phyloP scores from a whole-genome alignment of 2,329 filamentous ascomycete genomes.

The Thermothelomyces thermophilus region DNA sequence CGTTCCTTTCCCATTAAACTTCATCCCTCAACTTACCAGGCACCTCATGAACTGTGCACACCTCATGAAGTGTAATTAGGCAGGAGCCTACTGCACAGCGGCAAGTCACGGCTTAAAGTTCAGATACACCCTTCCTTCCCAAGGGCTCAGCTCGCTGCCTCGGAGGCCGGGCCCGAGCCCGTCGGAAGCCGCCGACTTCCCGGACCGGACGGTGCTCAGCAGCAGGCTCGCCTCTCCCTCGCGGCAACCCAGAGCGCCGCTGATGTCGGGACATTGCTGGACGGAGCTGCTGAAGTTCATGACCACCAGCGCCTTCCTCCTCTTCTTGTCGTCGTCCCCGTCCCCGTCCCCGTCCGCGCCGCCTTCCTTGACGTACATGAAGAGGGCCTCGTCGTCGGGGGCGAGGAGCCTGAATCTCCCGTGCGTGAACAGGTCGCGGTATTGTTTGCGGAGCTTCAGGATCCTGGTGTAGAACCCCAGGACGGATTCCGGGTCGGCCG shows the following conservation, averaged over 20 bases:
- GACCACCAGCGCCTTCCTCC: conserved; percentile 22
- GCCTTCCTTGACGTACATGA: conserved; percentile 37
- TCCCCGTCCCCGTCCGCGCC: not conserved
- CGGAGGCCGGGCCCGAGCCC: too few species aligned
- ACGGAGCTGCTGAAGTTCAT: conserved; percentile 18
- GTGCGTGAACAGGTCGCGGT: conserved; percentile 54
- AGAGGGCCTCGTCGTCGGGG: conserved; percentile 36
- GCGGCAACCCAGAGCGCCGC: conserved; percentile 1
- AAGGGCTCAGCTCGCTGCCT: conserved; percentile 4
- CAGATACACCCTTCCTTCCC: conserved; percentile 17
- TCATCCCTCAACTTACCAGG: too few species aligned
- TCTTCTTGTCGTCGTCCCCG: conserved; percentile 20
- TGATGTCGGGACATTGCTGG: conserved; percentile 9
- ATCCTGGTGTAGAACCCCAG: conserved; percentile 55
- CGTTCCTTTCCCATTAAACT: too few species aligned
- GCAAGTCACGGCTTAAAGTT: not conserved
- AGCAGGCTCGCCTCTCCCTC: conserved; percentile 4
- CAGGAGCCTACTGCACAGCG: too few species aligned
- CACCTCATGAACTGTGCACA: too few species aligned
- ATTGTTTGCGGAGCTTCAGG: conserved; percentile 47
- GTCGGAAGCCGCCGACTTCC: not conserved
- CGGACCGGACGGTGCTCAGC: conserved; percentile 12
- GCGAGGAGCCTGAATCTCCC: conserved; percentile 50
- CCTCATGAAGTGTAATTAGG: too few species aligned
- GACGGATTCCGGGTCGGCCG: conserved; percentile 39